Percentiles rank a stretch among this genome's conserved stretches.
phyloP scores from a whole-genome alignment of 345 rosid genomes.

The Trapa bicornis region DNA sequence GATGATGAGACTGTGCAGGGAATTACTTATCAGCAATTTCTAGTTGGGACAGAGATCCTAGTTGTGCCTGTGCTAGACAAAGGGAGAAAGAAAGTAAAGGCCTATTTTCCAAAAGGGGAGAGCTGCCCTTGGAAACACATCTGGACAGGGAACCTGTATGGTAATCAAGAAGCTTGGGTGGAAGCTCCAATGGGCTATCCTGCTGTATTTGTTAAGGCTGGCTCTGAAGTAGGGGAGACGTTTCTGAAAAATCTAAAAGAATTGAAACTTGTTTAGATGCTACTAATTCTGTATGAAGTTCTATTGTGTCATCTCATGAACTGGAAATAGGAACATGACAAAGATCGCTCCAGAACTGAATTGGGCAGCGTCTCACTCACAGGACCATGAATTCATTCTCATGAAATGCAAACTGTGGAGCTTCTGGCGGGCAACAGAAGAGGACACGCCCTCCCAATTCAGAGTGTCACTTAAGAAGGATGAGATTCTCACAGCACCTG shows the following conservation, averaged over 20 bases:
- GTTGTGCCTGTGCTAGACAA: slow-evolving; percentile 64
- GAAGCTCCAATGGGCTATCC: slow-evolving; percentile 58
- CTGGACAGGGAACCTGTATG: slow-evolving; percentile 45
- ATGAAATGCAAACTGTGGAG: not conserved
- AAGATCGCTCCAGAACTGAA: not conserved
- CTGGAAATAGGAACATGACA: not conserved
- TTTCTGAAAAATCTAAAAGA: slow-evolving; percentile 34
- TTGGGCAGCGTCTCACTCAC: not conserved
- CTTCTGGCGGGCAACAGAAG: not conserved
- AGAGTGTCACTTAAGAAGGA: not conserved
- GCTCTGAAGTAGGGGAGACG: slow-evolving; percentile 39
- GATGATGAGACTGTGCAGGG: slow-evolving; percentile 36
- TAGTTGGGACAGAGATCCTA: slow-evolving; percentile 51
- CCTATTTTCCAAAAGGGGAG: slow-evolving; percentile 50
- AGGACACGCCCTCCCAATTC: not conserved
- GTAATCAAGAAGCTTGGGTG: slow-evolving; percentile 27
- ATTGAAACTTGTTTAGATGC: slow-evolving; percentile 16
- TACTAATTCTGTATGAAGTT: not conserved
- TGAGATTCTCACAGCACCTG: not conserved
- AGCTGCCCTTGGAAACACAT: slow-evolving; percentile 40
- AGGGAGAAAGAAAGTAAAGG: slow-evolving; percentile 36
- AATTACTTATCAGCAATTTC: slow-evolving; percentile 52
- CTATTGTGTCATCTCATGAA: not conserved
- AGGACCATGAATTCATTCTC: not conserved
- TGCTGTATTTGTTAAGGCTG: slow-evolving; percentile 50